Percentiles rank a stretch among this genome's conserved stretches.
These are phyloP conservation scores for Asterophora lycoperdoides DNA, from an alignment of 768 basidiomycete genomes.

Conservation along the genomic window DNA sequence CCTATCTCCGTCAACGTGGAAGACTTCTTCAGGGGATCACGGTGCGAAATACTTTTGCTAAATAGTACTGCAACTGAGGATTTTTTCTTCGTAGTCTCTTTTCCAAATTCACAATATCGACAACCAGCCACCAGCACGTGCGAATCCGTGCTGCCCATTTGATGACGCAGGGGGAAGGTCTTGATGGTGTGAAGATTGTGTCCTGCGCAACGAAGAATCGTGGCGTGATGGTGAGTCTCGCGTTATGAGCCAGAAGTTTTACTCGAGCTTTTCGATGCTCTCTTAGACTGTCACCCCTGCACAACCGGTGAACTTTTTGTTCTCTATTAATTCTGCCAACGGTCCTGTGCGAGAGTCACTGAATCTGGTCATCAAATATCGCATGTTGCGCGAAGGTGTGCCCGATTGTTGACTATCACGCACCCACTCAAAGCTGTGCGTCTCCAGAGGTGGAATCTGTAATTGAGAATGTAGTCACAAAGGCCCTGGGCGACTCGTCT, in stretches of 20 bases:
- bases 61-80: not conserved
- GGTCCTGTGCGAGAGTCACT: slow-evolving; percentile 69
- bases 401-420: not conserved
- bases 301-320: slow-evolving; percentile 76
- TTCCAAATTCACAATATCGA: slow-evolving; percentile 87
- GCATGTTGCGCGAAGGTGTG: slow-evolving; percentile 78
- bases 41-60: slow-evolving; percentile 41
- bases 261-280: not conserved
- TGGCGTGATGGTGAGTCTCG: slow-evolving; percentile 42
- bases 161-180: slow-evolving; percentile 37
- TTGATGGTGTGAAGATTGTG: slow-evolving; percentile 49
- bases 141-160: slow-evolving; percentile 63
- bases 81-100: slow-evolving; percentile 54
- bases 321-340: slow-evolving; percentile 62
- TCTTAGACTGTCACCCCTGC: slow-evolving; percentile 69
- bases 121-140: slow-evolving; percentile 74
- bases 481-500: slow-evolving; percentile 34
- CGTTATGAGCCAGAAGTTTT: not conserved
- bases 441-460: slow-evolving; percentile 62
- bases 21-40: slow-evolving; percentile 88
- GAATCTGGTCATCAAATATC: slow-evolving; percentile 64
- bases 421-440: not conserved
- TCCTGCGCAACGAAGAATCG: slow-evolving; percentile 44
- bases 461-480: slow-evolving; percentile 46
- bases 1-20: slow-evolving; percentile 93